phyloP scores from a whole-genome alignment of 768 basidiomycete species.

The Suillus lakei region DNA sequence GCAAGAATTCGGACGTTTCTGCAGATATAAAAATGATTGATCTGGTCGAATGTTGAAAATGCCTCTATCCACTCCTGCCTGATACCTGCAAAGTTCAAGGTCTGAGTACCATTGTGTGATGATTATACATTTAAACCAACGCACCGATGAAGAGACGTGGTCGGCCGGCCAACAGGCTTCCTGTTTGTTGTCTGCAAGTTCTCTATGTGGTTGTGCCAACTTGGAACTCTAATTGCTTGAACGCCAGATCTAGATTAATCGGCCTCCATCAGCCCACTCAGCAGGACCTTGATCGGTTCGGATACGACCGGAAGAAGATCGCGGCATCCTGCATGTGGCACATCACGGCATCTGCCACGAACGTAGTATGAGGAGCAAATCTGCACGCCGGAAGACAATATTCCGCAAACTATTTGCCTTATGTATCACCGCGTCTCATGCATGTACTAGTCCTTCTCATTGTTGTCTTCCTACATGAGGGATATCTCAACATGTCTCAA shows the following conservation, averaged over 20 bases:
- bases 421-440: too few species aligned
- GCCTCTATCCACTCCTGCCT: background rate
- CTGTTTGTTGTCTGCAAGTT: background rate
- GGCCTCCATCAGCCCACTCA: background rate
- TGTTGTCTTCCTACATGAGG: too few species aligned
- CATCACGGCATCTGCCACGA: too few species aligned
- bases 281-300: background rate
- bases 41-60: background rate
- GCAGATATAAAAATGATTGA: background rate
- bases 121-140: background rate
- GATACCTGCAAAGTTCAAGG: background rate
- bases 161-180: too few species aligned
- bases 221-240: too few species aligned
- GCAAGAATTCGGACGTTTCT: constrained; percentile 41
- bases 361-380: background rate
- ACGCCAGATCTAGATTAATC: background rate
- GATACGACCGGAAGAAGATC: background rate
- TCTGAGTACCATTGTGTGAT: background rate
- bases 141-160: background rate
- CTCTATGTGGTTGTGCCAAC: background rate
- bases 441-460: background rate
- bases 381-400: background rate
- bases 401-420: background rate
- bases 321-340: too few species aligned
- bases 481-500: background rate